These are phyloP conservation scores for Sodiomyces alkalinus DNA, from an alignment of 2,329 filamentous ascomycete species.

Conservation along the genomic window DNA sequence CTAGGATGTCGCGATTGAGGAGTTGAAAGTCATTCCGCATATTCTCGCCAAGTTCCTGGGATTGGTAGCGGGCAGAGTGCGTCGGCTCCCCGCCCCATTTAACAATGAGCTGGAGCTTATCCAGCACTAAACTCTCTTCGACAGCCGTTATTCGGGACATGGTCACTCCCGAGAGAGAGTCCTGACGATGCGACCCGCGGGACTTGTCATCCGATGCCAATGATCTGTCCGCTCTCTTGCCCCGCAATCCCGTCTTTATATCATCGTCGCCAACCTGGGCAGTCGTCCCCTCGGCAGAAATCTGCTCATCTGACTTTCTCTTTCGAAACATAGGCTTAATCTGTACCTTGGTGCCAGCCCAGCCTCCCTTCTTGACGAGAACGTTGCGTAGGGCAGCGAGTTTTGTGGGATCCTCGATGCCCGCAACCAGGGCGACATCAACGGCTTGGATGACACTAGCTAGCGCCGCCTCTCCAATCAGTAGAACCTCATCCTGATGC, in stretches of 20 bases:
- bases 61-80: constrained; percentile 90
- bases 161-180: constrained; percentile 79
- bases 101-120: constrained; percentile 94
- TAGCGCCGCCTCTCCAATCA: constrained; percentile 82
- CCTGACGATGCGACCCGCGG: constrained; percentile 40
- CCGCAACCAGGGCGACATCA: constrained; percentile 60
- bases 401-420: constrained; percentile 73
- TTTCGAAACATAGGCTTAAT: constrained; percentile 99
- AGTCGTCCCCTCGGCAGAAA: constrained; percentile 16
- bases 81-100: constrained; percentile 99
- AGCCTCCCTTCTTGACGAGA: constrained; percentile 79
- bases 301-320: constrained; percentile 49
- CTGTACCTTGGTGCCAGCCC: constrained; percentile 94
- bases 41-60: constrained; percentile 85
- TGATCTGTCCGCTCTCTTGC: constrained; percentile 10
- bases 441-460: constrained; percentile 83
- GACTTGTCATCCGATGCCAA: no score
- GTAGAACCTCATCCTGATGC: constrained; percentile 87
- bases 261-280: no score
- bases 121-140: constrained; percentile 82
- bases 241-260: constrained; percentile 10
- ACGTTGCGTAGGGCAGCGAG: constrained; percentile 76
- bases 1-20: constrained; percentile 81
- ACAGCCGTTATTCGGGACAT: constrained; percentile 88
- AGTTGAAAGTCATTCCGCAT: constrained; percentile 91